These are phyloP conservation scores for Umbellularia californica DNA, from an alignment of 164 flowering plant species.

Conservation along the genomic window DNA sequence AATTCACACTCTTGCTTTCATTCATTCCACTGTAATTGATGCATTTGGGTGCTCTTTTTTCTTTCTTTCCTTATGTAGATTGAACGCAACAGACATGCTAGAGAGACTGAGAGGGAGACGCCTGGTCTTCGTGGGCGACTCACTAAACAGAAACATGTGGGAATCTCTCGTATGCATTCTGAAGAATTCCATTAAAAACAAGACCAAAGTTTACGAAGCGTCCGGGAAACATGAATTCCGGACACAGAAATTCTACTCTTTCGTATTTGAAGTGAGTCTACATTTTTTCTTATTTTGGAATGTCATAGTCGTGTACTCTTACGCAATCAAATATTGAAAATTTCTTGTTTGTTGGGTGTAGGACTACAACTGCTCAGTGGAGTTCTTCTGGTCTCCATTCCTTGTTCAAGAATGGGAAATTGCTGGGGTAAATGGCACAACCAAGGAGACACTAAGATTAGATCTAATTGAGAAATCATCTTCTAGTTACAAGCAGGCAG, in stretches of 20 bases:
- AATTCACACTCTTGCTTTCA: neutral
- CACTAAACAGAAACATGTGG: constrained; percentile 56
- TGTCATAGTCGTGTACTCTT: neutral
- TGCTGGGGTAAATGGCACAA: constrained; percentile 29
- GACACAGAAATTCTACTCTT: constrained; percentile 32
- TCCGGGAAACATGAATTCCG: constrained; percentile 34
- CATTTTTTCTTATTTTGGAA: neutral
- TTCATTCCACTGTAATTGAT: neutral
- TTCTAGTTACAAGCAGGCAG: constrained; percentile 36
- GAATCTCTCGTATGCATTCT: constrained; percentile 47
- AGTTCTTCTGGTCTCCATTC: constrained; percentile 39
- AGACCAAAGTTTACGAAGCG: constrained; percentile 35
- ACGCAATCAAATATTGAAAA: neutral
- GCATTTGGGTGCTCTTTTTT: neutral
- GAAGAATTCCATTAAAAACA: constrained; percentile 25
- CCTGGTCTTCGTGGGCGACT: constrained; percentile 45
- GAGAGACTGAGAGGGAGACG: constrained; percentile 39
- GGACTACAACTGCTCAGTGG: constrained; percentile 46
- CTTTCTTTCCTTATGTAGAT: constrained; percentile 14
- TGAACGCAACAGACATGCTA: constrained; percentile 34
- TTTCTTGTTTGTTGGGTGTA: constrained; percentile 2
- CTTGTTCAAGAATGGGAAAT: constrained; percentile 51
- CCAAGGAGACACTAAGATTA: constrained; percentile 46
- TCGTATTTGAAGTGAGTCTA: constrained; percentile 25
- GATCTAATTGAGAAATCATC: constrained; percentile 32